phyloP scores from a whole-genome alignment of 805 yeast species.

The Zygoascus bituminiphila region DNA sequence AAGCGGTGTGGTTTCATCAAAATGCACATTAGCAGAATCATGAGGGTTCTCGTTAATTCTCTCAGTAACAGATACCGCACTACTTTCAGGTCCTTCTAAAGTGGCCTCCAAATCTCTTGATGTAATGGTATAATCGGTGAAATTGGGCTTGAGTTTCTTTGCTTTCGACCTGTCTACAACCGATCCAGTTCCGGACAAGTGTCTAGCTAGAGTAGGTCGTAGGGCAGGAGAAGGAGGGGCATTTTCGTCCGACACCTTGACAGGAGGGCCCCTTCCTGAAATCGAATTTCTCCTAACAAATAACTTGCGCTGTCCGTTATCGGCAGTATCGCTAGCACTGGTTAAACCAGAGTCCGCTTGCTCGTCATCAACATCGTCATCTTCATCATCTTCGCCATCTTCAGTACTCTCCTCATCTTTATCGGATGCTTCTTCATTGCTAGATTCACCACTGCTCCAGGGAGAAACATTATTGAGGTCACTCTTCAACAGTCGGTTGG shows the following conservation, averaged over 20 bases:
- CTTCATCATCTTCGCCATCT: conserved; percentile 14
- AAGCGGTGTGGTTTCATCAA: conserved; percentile 13
- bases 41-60: neutral
- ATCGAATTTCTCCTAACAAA: conserved; percentile 4
- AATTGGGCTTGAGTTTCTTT: conserved; percentile 24
- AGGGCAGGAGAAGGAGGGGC: neutral
- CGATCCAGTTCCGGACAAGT: neutral
- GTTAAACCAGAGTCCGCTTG: neutral
- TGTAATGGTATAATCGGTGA: conserved; percentile 25
- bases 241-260: neutral
- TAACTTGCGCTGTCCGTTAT: neutral
- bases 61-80: neutral
- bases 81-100: neutral
- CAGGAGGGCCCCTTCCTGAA: neutral
- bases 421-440: conserved; percentile 17
- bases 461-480: conserved; percentile 14
- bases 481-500: conserved; percentile 40
- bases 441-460: conserved; percentile 13
- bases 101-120: conserved; percentile 25
- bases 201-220: neutral
- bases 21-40: conserved; percentile 4
- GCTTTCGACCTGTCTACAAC: conserved; percentile 5
- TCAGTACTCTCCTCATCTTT: conserved; percentile 19
- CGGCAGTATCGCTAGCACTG: neutral
- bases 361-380: neutral